Evolutionary conservation across 139 green algal genomes (phyloP), one percentile per base, ranked within the genome.

Genomic region (Chlamydomonas schloesseri): DNA sequence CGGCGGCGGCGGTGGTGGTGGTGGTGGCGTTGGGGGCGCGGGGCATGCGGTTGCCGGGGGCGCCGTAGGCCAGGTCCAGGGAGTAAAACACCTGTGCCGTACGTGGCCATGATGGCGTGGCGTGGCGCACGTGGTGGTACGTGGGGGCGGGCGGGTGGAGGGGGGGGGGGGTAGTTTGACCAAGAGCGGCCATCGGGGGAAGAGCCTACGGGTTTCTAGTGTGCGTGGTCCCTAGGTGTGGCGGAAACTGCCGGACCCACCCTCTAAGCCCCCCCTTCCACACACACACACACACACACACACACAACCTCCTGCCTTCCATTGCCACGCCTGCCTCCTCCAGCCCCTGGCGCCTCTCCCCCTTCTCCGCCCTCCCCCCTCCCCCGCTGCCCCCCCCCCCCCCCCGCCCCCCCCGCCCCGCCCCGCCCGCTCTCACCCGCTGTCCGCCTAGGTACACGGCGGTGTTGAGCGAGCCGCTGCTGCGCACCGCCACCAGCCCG

Each of bases 21-120:
- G 33, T 15, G 37, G 78, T 84, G 23, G 68, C 18, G 37, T 53
- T 74, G n/a, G 78, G 78, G 3, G 78, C 78, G 46, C 29, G 18
- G 42, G 55, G 18, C 29, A 50, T 29, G n/a, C 46, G 37, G 46
- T 53, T 71, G 64, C 2, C 20, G 37, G 31, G 11, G n/a, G 67
- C 42, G 64, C 46, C 64, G 65, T 46, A 65, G 11, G 18, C 6
- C 6, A 9, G 8, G n/a, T 46, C 64, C 29, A 84, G 28, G 0
- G 78, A 84, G 14, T 73, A 34, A 29, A 73, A 83, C 17, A 83
- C 76, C 76, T 83, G 76, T n/a, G n/a, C n/a, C 18, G 58, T 11
- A 3, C 8, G 23, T n/a, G 57, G n/a, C n/a, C n/a, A n/a, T n/a
- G n/a, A n/a, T n/a, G n/a, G n/a, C n/a, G n/a, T n/a, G n/a, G n/a